Evolutionary conservation across 306 rosid species (phyloP).

Genomic region (Vigna mungo): DNA sequence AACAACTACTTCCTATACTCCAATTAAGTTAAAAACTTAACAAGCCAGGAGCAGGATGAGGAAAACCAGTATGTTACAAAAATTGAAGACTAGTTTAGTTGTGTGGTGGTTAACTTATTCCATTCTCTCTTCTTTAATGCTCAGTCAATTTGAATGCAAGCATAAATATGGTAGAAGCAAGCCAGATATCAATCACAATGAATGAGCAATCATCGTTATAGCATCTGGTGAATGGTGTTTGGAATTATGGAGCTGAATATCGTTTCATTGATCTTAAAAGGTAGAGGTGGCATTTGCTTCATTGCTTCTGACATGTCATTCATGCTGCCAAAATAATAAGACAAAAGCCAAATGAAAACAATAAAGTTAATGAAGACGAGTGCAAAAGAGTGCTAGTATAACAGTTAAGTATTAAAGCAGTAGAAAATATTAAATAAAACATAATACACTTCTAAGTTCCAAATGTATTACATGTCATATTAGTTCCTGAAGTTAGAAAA

Average conservation of each 20-base stretch:
- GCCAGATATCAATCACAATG: not conserved
- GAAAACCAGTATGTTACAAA: not conserved
- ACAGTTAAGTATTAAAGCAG: too few species aligned
- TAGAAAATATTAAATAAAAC: too few species aligned
- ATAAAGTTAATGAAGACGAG: not conserved
- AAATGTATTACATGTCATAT: too few species aligned
- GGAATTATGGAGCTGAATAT: constrained; percentile 65
- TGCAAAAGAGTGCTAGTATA: not conserved
- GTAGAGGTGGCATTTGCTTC: constrained; percentile 79
- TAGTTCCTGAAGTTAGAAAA: too few species aligned
- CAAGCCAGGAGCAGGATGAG: not conserved
- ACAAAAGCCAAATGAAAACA: not conserved
- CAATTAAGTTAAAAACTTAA: constrained; percentile 40
- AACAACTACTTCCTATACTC: constrained; percentile 37
- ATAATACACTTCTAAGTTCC: too few species aligned
- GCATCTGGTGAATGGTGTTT: constrained; percentile 51
- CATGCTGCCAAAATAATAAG: constrained; percentile 46
- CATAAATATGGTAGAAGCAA: constrained; percentile 3
- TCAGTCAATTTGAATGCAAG: not conserved
- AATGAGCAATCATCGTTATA: constrained; percentile 41
- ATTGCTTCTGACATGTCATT: constrained; percentile 61
- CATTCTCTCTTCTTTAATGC: constrained; percentile 12
- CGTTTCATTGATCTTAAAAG: constrained; percentile 64
- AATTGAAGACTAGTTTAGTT: not conserved
- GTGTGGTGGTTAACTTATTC: constrained; percentile 11